These are phyloP conservation scores for Panellus pusillus DNA, from an alignment of 768 basidiomycete species.

Conservation along the genomic window DNA sequence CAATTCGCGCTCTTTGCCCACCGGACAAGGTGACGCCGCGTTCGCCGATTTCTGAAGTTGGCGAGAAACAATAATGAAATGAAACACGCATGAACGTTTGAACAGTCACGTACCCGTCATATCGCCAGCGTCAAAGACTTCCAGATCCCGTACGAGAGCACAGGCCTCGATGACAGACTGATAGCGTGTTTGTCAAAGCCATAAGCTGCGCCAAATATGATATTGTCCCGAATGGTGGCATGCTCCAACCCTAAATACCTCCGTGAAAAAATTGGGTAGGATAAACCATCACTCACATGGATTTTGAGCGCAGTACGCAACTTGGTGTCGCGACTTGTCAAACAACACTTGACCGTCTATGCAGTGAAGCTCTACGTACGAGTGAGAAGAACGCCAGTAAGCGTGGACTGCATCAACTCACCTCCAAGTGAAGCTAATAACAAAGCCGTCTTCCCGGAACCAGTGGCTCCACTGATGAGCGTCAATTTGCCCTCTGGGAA, in stretches of 20 bases:
- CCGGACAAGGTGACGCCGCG: conserved; percentile 77
- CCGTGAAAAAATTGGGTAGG: conserved; percentile 16
- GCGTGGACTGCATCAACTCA: conserved; percentile 31
- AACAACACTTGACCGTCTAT: conserved; percentile 52
- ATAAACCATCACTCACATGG: conserved; percentile 44
- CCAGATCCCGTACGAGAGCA: conserved; percentile 68
- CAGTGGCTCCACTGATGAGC: conserved; percentile 64
- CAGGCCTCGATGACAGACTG: conserved; percentile 71
- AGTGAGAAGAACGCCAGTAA: not conserved
- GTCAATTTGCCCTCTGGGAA: conserved; percentile 62
- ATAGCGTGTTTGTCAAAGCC: conserved; percentile 67
- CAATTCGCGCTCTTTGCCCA: conserved; percentile 72
- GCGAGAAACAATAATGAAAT: too few species aligned
- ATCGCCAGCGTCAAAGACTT: conserved; percentile 74
- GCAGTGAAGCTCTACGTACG: conserved; percentile 56
- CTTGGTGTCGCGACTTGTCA: conserved; percentile 55
- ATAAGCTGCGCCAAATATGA: conserved; percentile 65
- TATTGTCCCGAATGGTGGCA: conserved; percentile 79
- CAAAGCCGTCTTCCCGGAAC: conserved; percentile 69
- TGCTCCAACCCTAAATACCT: conserved; percentile 65
- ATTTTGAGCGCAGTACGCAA: conserved; percentile 71
- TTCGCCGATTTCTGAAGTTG: conserved; percentile 68
- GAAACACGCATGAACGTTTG: too few species aligned
- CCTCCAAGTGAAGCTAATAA: conserved; percentile 68
- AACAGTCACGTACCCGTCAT: conserved; percentile 60